phyloP scores from a whole-genome alignment of 805 yeast species.

The Pichia exigua region DNA sequence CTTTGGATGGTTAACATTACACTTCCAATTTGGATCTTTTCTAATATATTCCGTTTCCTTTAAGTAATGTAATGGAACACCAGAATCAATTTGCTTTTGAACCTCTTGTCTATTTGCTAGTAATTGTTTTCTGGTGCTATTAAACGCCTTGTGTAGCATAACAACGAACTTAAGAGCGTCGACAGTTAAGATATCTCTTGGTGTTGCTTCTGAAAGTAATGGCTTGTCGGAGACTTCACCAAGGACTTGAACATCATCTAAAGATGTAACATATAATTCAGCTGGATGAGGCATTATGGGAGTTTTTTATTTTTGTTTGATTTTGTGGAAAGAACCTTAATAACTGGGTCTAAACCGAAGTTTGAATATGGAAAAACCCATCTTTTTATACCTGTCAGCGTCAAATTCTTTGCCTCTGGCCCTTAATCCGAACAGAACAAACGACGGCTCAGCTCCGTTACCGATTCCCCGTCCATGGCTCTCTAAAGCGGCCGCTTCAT shows the following conservation, averaged over 20 bases:
- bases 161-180: slow-evolving; percentile 65
- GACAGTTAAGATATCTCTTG: slow-evolving; percentile 46
- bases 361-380: not conserved
- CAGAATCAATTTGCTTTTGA: slow-evolving; percentile 56
- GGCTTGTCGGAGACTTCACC: slow-evolving; percentile 38
- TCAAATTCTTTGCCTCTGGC: not conserved
- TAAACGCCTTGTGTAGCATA: slow-evolving; percentile 65
- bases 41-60: slow-evolving; percentile 65
- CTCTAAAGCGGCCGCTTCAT: not conserved
- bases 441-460: not conserved
- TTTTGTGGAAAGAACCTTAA: not conserved
- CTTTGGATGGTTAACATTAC: slow-evolving; percentile 66
- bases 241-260: slow-evolving; percentile 46
- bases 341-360: no score
- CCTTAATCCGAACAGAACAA: not conserved
- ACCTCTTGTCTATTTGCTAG: slow-evolving; percentile 54
- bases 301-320: not conserved
- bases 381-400: slow-evolving; percentile 1
- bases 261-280: slow-evolving; percentile 22
- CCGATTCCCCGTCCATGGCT: not conserved
- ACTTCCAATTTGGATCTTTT: slow-evolving; percentile 68
- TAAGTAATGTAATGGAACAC: slow-evolving; percentile 53
- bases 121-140: slow-evolving; percentile 49
- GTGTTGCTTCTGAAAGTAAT: slow-evolving; percentile 32
- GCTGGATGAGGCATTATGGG: slow-evolving; percentile 11